These are phyloP conservation scores for Pleurotus ostreatus DNA, from an alignment of 768 basidiomycete genomes.

Conservation along the genomic window DNA sequence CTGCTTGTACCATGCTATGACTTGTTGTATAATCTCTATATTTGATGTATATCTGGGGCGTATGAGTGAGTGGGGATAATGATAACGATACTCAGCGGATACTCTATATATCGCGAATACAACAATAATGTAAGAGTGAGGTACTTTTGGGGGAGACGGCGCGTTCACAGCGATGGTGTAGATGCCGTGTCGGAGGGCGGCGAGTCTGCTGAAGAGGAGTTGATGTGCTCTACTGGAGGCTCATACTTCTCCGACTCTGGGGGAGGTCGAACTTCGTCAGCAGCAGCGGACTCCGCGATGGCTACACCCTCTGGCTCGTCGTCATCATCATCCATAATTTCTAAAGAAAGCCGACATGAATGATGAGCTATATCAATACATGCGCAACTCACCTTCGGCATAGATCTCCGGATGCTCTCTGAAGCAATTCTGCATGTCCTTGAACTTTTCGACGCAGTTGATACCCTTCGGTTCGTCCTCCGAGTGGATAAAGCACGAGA, in stretches of 20 bases:
- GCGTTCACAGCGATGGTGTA: background rate
- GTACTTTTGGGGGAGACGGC: background rate
- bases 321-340: conserved; percentile 70
- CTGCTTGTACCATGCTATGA: conserved; percentile 15
- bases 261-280: conserved; percentile 11
- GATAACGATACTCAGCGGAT: conserved; percentile 1
- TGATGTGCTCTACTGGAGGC: background rate
- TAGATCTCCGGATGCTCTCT: conserved; percentile 95
- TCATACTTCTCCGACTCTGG: conserved; percentile 7
- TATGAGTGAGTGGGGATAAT: conserved; percentile 2
- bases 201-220: background rate
- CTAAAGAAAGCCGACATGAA: too few species aligned
- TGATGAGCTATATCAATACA: background rate
- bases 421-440: conserved; percentile 97
- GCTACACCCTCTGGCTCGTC: conserved; percentile 32
- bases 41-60: background rate
- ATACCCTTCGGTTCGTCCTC: conserved; percentile 97
- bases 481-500: conserved; percentile 94
- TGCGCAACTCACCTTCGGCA: conserved; percentile 68
- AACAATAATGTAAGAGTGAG: background rate
- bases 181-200: background rate
- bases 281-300: conserved; percentile 2
- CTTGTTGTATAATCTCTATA: conserved; percentile 13
- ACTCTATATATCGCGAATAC: too few species aligned
- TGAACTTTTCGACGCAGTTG: conserved; percentile 97